Percentiles rank a stretch among this genome's conserved stretches.
These are phyloP conservation scores for Vaccinium darrowii DNA, from an alignment of 148 eudicot species.

Conservation along the genomic window DNA sequence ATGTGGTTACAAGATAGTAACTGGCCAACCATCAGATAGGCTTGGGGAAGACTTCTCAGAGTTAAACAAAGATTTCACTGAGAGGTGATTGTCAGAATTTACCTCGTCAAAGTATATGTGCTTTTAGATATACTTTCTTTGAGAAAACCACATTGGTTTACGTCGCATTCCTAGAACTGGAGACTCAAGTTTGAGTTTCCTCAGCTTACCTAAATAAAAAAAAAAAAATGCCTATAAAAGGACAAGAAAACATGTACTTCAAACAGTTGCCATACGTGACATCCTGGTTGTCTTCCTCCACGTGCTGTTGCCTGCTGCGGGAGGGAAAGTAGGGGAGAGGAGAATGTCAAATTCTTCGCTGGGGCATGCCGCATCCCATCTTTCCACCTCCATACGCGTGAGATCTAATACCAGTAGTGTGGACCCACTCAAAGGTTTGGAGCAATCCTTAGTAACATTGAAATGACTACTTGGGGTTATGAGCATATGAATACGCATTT, in stretches of 20 bases:
- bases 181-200: background rate
- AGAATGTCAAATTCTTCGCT: no score
- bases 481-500: background rate
- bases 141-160: background rate
- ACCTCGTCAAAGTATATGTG: background rate
- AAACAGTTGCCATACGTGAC: background rate
- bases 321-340: background rate
- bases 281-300: background rate
- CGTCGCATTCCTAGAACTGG: background rate
- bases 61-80: slow-evolving; percentile 68
- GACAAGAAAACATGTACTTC: background rate
- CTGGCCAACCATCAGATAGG: slow-evolving; percentile 99
- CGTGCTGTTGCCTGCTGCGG: background rate
- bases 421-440: background rate
- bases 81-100: slow-evolving; percentile 46
- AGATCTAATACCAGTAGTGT: background rate
- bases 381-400: background rate
- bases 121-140: background rate
- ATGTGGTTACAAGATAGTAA: slow-evolving; percentile 89
- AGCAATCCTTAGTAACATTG: background rate
- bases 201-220: background rate
- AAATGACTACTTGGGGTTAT: background rate
- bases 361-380: background rate
- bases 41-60: slow-evolving; percentile 98
- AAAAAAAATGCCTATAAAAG: background rate